Evolutionary conservation across 2,329 filamentous ascomycete species (phyloP).

Genomic region (Fusarium mundagurra): DNA sequence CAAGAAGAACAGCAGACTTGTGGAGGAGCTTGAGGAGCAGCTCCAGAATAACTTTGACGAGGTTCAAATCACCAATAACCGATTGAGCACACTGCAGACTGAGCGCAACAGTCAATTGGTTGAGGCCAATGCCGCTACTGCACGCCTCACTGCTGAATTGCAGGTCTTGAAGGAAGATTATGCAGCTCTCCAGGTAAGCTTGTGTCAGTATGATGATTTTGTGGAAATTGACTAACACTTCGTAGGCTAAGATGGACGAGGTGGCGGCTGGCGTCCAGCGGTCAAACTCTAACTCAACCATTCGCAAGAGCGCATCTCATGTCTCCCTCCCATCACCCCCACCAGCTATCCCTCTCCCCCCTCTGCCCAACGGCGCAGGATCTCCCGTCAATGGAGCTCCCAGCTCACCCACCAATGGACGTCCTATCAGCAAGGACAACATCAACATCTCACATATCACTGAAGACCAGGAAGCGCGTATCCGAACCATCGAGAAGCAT

Average conservation of each 20-base stretch:
- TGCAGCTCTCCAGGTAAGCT: constrained; percentile 77
- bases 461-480: constrained; percentile 94
- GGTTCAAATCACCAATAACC: constrained; percentile 84
- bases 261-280: constrained; percentile 59
- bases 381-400: constrained; percentile 56
- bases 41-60: constrained; percentile 95
- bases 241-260: constrained; percentile 70
- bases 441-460: constrained; percentile 77
- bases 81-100: constrained; percentile 82
- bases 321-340: constrained; percentile 90
- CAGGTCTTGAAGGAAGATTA: constrained; percentile 76
- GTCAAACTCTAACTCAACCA: constrained; percentile 72
- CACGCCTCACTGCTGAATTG: constrained; percentile 73
- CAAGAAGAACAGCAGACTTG: constrained; percentile 89
- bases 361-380: constrained; percentile 73
- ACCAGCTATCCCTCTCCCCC: constrained; percentile 94
- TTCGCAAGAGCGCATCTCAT: constrained; percentile 86
- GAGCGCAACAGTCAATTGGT: constrained; percentile 81
- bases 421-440: constrained; percentile 84
- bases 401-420: constrained; percentile 65
- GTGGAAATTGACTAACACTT: constrained; percentile 39
- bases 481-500: constrained; percentile 96
- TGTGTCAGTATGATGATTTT: background rate
- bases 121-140: constrained; percentile 75
- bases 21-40: constrained; percentile 97